Conservation (phyloP, 305 asterid species). For the Rubia peregrina region DNA sequence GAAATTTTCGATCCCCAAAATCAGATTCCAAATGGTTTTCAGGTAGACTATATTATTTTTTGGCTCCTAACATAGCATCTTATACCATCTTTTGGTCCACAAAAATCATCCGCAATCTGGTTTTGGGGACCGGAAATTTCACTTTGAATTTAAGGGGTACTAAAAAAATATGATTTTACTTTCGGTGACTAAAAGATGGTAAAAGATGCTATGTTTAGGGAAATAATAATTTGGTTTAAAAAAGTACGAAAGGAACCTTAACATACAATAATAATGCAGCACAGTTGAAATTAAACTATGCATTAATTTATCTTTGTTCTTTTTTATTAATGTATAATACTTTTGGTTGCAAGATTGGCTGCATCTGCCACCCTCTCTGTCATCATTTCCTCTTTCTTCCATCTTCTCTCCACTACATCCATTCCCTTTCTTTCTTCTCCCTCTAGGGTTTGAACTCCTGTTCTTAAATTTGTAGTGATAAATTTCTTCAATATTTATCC, state of each 20-base stretch:
- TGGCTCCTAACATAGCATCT: no score
- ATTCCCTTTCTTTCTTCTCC: slow-evolving; percentile 36
- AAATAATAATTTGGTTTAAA: no score
- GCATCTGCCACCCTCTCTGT: slow-evolving; percentile 21
- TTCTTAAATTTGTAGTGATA: slow-evolving; percentile 4
- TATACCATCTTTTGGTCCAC: no score
- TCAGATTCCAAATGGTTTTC: no score
- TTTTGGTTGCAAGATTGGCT: slow-evolving; percentile 28
- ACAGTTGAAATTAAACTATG: slow-evolving; percentile 12
- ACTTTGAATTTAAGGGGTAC: no score
- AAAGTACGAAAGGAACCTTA: neutral
- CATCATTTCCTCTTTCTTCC: slow-evolving; percentile 36
- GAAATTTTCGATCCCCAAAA: no score
- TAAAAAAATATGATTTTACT: no score
- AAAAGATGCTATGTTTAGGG: no score
- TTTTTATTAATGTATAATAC: slow-evolving; percentile 21
- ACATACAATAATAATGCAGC: slow-evolving; percentile 8
- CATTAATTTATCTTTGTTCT: neutral
- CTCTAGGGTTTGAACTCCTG: slow-evolving; percentile 53
- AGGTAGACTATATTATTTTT: no score
- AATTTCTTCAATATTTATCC: slow-evolving; percentile 22
- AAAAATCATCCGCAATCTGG: no score
- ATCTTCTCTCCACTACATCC: slow-evolving; percentile 39
- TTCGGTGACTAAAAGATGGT: no score
- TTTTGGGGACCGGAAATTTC: no score